phyloP scores from a whole-genome alignment of 192 early-diverging fungal species.

The Rhizophagus sp. region DNA sequence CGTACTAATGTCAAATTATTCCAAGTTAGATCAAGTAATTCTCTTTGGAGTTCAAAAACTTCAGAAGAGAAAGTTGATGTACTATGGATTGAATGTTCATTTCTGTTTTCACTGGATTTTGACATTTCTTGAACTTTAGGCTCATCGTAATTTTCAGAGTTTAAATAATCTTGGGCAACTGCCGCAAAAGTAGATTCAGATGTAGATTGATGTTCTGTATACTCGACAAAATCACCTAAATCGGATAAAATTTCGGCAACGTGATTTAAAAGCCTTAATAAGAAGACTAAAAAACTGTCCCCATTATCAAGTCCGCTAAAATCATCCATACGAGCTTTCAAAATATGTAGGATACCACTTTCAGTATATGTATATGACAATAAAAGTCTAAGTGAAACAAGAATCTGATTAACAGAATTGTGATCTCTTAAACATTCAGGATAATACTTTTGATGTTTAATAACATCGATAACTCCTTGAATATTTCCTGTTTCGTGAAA shows the following conservation, averaged over 20 bases:
- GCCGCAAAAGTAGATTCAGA: not conserved
- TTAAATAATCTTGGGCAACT: not conserved
- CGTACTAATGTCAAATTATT: conserved; percentile 20
- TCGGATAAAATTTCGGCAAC: conserved; percentile 29
- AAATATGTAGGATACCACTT: conserved; percentile 27
- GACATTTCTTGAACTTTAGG: not conserved
- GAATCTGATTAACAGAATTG: conserved; percentile 25
- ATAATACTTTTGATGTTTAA: conserved; percentile 35
- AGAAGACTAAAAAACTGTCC: conserved; percentile 28
- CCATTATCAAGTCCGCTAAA: conserved; percentile 34
- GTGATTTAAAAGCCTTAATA: conserved; percentile 29
- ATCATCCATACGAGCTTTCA: conserved; percentile 31
- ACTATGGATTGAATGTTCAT: not conserved
- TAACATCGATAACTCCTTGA: conserved; percentile 30
- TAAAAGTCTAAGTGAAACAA: conserved; percentile 24
- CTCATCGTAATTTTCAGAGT: not conserved
- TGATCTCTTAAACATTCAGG: conserved; percentile 33
- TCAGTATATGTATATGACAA: conserved; percentile 31
- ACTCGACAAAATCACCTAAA: conserved; percentile 28
- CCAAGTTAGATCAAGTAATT: conserved; percentile 21
- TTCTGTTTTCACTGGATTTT: not conserved
- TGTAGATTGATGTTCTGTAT: conserved; percentile 25
- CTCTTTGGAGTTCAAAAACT: conserved; percentile 24
- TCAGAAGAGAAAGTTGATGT: conserved; percentile 5
- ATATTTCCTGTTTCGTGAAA: conserved; percentile 30